These are phyloP conservation scores for Phlegmacium glaucopus DNA, from an alignment of 768 basidiomycete genomes.

Conservation along the genomic window DNA sequence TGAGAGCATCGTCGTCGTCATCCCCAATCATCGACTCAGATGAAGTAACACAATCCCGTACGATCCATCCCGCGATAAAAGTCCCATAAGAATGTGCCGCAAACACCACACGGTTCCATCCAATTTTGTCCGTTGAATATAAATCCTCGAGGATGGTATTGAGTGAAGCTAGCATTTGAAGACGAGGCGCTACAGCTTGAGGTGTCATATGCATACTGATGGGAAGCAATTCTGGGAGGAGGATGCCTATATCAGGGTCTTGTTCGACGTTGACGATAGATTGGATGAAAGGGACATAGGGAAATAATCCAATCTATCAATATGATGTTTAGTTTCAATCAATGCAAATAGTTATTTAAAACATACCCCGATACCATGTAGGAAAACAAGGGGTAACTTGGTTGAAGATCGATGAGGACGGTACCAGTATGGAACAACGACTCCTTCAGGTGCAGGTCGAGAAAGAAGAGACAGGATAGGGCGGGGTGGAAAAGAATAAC, in stretches of 20 bases:
- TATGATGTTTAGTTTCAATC: too few species aligned
- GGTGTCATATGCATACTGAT: constrained; percentile 59
- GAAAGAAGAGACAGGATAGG: constrained; percentile 43
- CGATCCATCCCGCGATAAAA: constrained; percentile 49
- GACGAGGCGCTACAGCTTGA: constrained; percentile 39
- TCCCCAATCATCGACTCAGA: too few species aligned
- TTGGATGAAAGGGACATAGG: constrained; percentile 50
- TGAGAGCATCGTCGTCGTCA: constrained; percentile 9
- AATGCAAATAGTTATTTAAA: too few species aligned
- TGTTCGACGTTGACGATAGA: constrained; percentile 31
- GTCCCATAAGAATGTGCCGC: constrained; percentile 65
- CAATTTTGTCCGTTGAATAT: background rate
- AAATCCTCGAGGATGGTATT: constrained; percentile 42
- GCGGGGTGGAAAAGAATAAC: constrained; percentile 52
- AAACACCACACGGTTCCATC: constrained; percentile 37
- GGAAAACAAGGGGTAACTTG: constrained; percentile 55
- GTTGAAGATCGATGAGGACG: constrained; percentile 41
- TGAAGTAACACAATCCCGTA: constrained; percentile 30
- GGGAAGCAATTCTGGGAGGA: constrained; percentile 58
- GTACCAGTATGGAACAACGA: constrained; percentile 35
- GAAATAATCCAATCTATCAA: constrained; percentile 56
- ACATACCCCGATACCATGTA: constrained; percentile 68
- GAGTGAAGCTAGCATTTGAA: constrained; percentile 40
- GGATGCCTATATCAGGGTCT: constrained; percentile 52
- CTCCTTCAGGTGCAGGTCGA: constrained; percentile 31